A percentile compares a stretch with the other conserved stretches of the same genome.
Evolutionary conservation across 306 rosid species (phyloP).

Genomic region (Chamaecrista fasciculata): DNA sequence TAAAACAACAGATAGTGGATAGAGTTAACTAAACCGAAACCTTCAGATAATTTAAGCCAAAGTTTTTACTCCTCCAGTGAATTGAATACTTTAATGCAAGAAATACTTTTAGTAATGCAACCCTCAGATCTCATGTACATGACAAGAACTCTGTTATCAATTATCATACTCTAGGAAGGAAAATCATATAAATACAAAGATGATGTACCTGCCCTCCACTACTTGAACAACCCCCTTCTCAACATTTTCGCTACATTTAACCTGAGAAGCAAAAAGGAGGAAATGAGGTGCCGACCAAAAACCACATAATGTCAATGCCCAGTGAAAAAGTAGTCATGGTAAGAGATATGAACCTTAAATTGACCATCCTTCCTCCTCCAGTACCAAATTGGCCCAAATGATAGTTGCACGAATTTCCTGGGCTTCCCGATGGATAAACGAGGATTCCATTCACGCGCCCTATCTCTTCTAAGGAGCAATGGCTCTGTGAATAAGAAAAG

Average conservation of each 20-base stretch:
- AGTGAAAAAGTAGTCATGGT: background rate
- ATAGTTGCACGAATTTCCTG: constrained; percentile 32
- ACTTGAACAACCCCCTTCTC: constrained; percentile 50
- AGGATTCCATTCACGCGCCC: constrained; percentile 29
- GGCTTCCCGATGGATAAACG: constrained; percentile 24
- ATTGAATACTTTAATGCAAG: background rate
- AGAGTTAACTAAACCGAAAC: background rate
- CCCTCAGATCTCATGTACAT: background rate
- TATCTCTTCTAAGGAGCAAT: constrained; percentile 33
- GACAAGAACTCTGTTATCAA: background rate
- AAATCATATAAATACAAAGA: background rate
- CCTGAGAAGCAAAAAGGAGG: constrained; percentile 37
- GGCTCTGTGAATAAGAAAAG: constrained; percentile 35
- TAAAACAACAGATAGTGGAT: constrained; percentile 23
- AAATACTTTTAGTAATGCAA: background rate
- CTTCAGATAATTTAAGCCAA: background rate
- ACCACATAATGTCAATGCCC: background rate
- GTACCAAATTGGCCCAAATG: constrained; percentile 33
- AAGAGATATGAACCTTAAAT: constrained; percentile 44
- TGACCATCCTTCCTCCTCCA: constrained; percentile 33
- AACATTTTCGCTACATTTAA: constrained; percentile 35
- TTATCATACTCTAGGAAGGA: background rate
- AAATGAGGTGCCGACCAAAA: background rate
- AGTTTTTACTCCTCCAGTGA: background rate
- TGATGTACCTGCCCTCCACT: constrained; percentile 62